phyloP scores from a whole-genome alignment of 192 early-diverging fungal species.

The Spizellomyces sp. region DNA sequence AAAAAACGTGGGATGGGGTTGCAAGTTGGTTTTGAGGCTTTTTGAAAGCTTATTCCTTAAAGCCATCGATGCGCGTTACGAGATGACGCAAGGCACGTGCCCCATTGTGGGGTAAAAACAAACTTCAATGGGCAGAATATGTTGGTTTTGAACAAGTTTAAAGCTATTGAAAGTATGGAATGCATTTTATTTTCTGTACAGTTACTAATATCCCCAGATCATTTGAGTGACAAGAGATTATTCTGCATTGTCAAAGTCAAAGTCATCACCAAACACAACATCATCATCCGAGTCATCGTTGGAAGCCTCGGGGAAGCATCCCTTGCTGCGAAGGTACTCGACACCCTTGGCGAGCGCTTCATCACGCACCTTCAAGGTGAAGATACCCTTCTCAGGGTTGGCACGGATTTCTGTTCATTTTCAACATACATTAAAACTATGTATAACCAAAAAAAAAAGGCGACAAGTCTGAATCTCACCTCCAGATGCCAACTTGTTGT shows the following conservation, averaged over 20 bases:
- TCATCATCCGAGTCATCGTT: slow-evolving; percentile 28
- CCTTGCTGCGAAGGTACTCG: slow-evolving; percentile 26
- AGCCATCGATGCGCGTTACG: too few species aligned
- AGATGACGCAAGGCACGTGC: too few species aligned
- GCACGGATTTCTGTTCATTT: slow-evolving; percentile 18
- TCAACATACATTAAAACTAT: too few species aligned
- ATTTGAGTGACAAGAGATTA: neutral
- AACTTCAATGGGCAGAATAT: too few species aligned
- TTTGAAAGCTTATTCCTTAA: too few species aligned
- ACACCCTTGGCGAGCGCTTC: slow-evolving; percentile 21
- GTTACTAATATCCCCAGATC: too few species aligned
- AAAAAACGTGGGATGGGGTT: too few species aligned
- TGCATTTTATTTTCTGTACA: too few species aligned
- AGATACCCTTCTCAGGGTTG: slow-evolving; percentile 24
- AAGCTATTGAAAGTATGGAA: too few species aligned
- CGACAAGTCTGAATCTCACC: neutral
- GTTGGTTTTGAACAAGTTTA: too few species aligned
- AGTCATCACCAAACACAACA: slow-evolving; percentile 31
- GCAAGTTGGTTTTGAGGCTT: too few species aligned
- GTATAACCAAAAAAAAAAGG: neutral
- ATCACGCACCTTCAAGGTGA: slow-evolving; percentile 31
- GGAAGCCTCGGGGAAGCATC: slow-evolving; percentile 23
- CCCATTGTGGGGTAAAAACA: too few species aligned
- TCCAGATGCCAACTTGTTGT: slow-evolving; percentile 14
- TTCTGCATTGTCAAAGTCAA: slow-evolving; percentile 18